Evolutionary conservation across 495 filamentous ascomycete species (phyloP).

Genomic region (Aspergillus steynii): DNA sequence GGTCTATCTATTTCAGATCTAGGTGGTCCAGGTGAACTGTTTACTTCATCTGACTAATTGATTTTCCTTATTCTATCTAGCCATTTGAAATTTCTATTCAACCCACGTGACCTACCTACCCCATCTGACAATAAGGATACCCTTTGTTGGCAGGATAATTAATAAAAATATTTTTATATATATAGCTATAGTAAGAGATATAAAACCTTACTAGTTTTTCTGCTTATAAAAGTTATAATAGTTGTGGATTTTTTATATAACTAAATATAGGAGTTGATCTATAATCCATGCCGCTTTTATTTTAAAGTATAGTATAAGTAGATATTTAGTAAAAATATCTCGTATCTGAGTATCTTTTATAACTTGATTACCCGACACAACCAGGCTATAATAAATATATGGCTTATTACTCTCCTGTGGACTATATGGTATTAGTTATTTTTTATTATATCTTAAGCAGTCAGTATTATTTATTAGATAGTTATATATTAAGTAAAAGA

Average conservation of each 20-base stretch:
- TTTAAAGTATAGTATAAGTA: constrained; percentile 42
- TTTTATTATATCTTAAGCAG: constrained; percentile 16
- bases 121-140: not conserved
- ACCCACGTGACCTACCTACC: no score
- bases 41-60: no score
- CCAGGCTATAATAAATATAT: constrained; percentile 41
- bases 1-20: no score
- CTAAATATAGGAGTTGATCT: constrained; percentile 29
- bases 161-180: constrained; percentile 33
- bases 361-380: constrained; percentile 42
- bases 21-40: no score
- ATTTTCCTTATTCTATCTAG: constrained; percentile 10
- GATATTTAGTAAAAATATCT: constrained; percentile 24
- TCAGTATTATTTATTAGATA: not conserved
- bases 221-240: constrained; percentile 41
- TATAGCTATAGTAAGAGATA: constrained; percentile 33
- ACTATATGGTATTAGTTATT: constrained; percentile 8
- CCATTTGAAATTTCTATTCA: no score
- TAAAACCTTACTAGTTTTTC: constrained; percentile 38
- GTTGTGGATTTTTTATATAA: constrained; percentile 37
- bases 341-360: constrained; percentile 33
- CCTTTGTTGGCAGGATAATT: constrained; percentile 14
- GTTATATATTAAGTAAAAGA: constrained; percentile 22
- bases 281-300: constrained; percentile 50
- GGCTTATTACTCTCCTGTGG: constrained; percentile 14